Base-by-base conservation (phyloP, 805 yeast genomes). In the Ogataea pilisensis region DNA sequence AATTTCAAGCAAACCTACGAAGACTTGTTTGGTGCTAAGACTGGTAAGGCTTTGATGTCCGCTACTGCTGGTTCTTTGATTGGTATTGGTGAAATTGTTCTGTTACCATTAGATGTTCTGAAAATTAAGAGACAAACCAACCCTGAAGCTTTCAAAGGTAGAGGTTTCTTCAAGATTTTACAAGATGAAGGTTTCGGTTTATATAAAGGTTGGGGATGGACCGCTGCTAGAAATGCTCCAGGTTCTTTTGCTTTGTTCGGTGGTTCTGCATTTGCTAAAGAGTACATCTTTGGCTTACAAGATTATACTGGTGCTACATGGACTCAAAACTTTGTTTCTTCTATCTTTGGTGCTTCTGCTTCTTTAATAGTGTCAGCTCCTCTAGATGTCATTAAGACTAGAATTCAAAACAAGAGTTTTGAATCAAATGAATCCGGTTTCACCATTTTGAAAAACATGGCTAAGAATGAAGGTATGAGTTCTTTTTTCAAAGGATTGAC, bases 161-260 rank as follows among this genome's bases (percentile, higher is more conserved):
- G 99, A 72, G 98, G 99, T 9, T 90, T 93, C 69, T 46, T 90
- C 52, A 84, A 77, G 66, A 87, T 93, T 58, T 62, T 93, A 45
- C 60, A 72, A 41, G 99, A 93, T 61, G 99, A 93, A 69, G 98
- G 99, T 16, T 75, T 88, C 44, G 88, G 93, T 19, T 73, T 93
- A 54, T 93, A 93, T 72, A 77, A 96, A 63, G 99, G 99, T 51
- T 90, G 97, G 95, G 98, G 97, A 44, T 93, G 99, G 99, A 93
- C 99, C 45, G 95, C 95, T 54, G 99, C 99, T 33, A 84, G 99
- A 78, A 93, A 93, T 64, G 97, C 98, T 2, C 99, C 99, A 29
- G 99, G 99, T 45, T 88, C 96, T 2, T 93, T 93, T 61, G 96
- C 98, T 14, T 73, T 93, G 43, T 93, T 93, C 54, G 99, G 99